Conservation (phyloP, 495 filamentous ascomycete species). For the Xylaria grammica region DNA sequence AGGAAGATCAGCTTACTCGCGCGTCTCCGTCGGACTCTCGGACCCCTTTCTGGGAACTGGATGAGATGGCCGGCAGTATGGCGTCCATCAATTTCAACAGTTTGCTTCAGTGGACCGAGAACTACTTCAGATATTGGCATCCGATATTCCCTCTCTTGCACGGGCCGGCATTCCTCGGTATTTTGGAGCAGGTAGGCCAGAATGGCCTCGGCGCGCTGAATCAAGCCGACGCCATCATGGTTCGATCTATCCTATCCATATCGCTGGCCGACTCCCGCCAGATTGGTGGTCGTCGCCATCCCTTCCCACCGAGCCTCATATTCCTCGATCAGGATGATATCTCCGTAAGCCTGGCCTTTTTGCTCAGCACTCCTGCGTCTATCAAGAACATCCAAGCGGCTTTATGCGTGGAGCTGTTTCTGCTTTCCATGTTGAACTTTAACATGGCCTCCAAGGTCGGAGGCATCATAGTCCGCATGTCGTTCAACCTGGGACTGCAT, state of each 20-base stretch:
- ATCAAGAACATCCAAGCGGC: conserved; percentile 50
- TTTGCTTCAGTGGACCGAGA: conserved; percentile 45
- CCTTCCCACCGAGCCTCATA: conserved; percentile 47
- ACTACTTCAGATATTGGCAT: conserved; percentile 58
- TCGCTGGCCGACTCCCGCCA: conserved; percentile 40
- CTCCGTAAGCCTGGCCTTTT: conserved; percentile 43
- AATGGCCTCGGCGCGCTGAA: conserved; percentile 32
- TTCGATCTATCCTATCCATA: conserved; percentile 55
- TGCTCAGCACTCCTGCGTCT: conserved; percentile 46
- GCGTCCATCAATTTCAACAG: conserved; percentile 18
- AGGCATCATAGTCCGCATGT: conserved; percentile 52
- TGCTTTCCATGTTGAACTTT: conserved; percentile 52
- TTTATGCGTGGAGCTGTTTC: conserved; percentile 51
- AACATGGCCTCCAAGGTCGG: conserved; percentile 56
- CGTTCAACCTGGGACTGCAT: conserved; percentile 55
- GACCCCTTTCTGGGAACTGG: not conserved
- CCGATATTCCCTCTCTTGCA: conserved; percentile 54
- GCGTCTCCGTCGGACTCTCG: conserved; percentile 18
- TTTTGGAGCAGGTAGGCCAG: conserved; percentile 38
- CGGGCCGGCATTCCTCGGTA: conserved; percentile 47
- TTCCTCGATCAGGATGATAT: not conserved
- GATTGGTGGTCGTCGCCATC: conserved; percentile 13
- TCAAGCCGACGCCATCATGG: conserved; percentile 39
- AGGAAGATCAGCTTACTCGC: conserved; percentile 50
- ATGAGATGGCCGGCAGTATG: not conserved